These are phyloP conservation scores for Climacium dendroides DNA, from an alignment of 225 moss, liverwort and hornwort genomes.

Conservation along the genomic window DNA sequence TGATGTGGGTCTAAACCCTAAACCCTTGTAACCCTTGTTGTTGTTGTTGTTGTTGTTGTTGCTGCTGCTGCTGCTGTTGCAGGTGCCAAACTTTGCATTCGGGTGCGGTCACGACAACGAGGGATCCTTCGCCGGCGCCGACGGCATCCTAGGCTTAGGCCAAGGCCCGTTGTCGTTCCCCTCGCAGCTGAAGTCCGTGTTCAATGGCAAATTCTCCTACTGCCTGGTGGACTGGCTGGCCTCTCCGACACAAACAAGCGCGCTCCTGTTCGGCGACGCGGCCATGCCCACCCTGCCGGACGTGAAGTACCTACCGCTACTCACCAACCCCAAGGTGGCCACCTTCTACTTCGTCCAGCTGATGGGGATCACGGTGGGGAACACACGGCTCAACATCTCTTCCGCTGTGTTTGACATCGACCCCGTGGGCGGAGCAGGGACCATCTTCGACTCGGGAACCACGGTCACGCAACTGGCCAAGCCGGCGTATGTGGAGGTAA, in stretches of 20 bases:
- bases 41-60: not conserved
- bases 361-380: conserved; percentile 24
- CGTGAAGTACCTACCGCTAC: conserved; percentile 17
- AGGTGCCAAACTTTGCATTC: conserved; percentile 48
- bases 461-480: conserved; percentile 36
- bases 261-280: conserved; percentile 44
- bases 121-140: conserved; percentile 46
- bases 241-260: conserved; percentile 31
- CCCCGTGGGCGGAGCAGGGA: conserved; percentile 28
- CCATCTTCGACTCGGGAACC: conserved; percentile 60
- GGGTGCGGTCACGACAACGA: conserved; percentile 43
- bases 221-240: conserved; percentile 50
- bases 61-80: not conserved
- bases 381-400: conserved; percentile 25
- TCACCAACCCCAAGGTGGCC: conserved; percentile 25
- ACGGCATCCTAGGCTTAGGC: conserved; percentile 41
- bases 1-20: not conserved
- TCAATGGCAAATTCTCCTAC: conserved; percentile 55
- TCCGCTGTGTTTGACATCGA: conserved; percentile 34
- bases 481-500: conserved; percentile 12
- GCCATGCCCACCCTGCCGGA: conserved; percentile 23
- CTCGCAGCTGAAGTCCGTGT: conserved; percentile 23
- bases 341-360: conserved; percentile 44
- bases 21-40: not conserved
- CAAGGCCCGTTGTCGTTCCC: conserved; percentile 32